Evolutionary conservation across 2,329 filamentous ascomycete genomes (phyloP), one percentile per base, ranked within the genome.

Genomic region (Parafenestella ontariensis): DNA sequence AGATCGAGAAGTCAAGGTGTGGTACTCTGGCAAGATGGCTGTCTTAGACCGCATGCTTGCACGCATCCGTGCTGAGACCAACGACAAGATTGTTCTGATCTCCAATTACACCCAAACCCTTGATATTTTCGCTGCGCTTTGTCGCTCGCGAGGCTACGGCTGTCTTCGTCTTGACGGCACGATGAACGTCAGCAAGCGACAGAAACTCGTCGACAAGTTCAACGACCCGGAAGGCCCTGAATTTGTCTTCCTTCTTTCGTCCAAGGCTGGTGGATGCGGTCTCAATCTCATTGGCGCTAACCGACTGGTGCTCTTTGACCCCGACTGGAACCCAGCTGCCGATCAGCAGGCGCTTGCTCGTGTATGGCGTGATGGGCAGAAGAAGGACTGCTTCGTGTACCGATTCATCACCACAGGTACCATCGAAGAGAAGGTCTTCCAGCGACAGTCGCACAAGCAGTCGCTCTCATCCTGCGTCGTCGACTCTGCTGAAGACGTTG

Each of bases 361-460:
- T 81, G 95, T 99, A 18, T 99, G 95, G 95, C 91, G 95, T 82
- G 95, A 99, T 68, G 95, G 95, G 0, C 95, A 99, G 77, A 98
- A 96, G 83, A 99, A 99, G 73, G 95, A 99, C 71, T 99, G 95
- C 71, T 99, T 99, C 68, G 95, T 99, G 15, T 99, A 99, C 76
- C 90, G 95, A n/a, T 99, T 99, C 79, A 99, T 99, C 68, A 91
- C 93, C 0, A 98, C 96, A 0, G 95, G 95, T 3, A 97, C 93
- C 0, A 99, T 99, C 58, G 95, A 99, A 73, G 95, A 99, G 77
- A 99, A 99, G 79, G 97, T 99, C 65, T 99, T 99, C 79, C 95
- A 99, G 76, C 89, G 96, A 9, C 95, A 99, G 72, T 96, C 91
- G 0, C 96, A 99, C 81, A 99, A 99, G 78, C 95, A 99, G 77